Evolutionary conservation across 2,329 filamentous ascomycete species (phyloP), one percentile per base, ranked within the genome.

Genomic region (Curvularia verruculosa): DNA sequence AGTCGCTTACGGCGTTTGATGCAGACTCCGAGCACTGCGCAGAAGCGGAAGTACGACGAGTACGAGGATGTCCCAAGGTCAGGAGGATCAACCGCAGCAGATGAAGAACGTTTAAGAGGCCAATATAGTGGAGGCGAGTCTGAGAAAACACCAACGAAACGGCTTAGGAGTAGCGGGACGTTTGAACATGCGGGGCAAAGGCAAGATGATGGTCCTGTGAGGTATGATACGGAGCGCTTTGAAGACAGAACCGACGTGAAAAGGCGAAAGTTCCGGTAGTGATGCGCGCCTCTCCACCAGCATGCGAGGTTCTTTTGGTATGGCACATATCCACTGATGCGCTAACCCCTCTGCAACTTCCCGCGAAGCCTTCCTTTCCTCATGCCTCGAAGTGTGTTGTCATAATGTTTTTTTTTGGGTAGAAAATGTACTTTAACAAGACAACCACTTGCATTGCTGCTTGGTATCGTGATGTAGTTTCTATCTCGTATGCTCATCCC

Each of bases 21-120:
- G 69, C 69, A 70, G 29, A 65, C 68, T 31, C 71, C 70, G 5
- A 69, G 66, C 37, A 75, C 70, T 13, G 63, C 71, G n/a, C 69
- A 73, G 47, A 75, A 75, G 55, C 68, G 72, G 39, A 75, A 75
- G 58, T 69, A 64, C 48, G 59, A 70, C 46, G 64, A 61, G 3
- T 65, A 69, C 21, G 71, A 68, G 29, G 64, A 66, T n/a, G 64
- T 64, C 10, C 56, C 60, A 3, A 60, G 40, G 15, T 60, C 64
- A 54, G 68, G 60, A 10, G 65, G 57, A 23, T 56, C 60, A 3
- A 59, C 47, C 18, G 66, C 65, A 1, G 54, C 51, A 9, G 69
- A 67, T 12, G 57, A 61, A 18, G 61, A 64, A 15, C 43, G 48
- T 18, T 55, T 48, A 43, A 55, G 39, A 31, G 55, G 55, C 39